Evolutionary conservation across 1,284 basidiomycete genomes (phyloP).

Genomic region (Melampsora occidentalis): DNA sequence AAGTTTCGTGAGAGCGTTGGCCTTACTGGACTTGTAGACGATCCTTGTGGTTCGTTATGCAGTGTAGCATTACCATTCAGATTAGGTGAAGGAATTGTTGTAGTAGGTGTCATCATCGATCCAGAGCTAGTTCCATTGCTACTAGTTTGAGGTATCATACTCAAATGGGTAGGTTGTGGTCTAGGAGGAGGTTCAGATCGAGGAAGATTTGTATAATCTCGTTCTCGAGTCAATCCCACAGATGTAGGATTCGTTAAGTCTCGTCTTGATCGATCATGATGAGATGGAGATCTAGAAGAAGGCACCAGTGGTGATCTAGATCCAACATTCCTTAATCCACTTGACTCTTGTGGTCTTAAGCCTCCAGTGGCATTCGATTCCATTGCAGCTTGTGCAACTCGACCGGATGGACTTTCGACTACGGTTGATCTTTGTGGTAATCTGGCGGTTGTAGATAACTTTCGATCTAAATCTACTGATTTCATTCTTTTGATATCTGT

Average conservation of each 20-base stretch:
- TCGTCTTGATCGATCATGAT: constrained; percentile 39
- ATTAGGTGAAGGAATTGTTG: constrained; percentile 14
- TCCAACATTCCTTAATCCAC: constrained; percentile 45
- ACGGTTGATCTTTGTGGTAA: constrained; percentile 91
- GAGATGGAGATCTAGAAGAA: constrained; percentile 54
- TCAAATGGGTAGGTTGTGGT: constrained; percentile 37
- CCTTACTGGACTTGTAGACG: constrained; percentile 23
- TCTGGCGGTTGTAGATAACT: constrained; percentile 85
- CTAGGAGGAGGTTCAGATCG: constrained; percentile 37
- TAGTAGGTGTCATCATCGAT: constrained; percentile 12
- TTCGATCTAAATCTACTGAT: constrained; percentile 84
- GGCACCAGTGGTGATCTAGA: constrained; percentile 54
- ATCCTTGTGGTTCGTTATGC: not conserved
- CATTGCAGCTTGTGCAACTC: constrained; percentile 69
- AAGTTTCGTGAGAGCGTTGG: constrained; percentile 47
- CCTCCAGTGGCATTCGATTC: constrained; percentile 53
- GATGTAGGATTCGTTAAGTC: not conserved
- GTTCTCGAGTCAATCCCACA: constrained; percentile 10
- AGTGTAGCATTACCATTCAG: constrained; percentile 13
- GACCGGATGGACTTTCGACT: constrained; percentile 89
- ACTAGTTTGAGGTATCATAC: constrained; percentile 30
- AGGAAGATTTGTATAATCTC: constrained; percentile 16
- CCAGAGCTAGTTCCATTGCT: constrained; percentile 15
- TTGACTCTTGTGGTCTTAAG: constrained; percentile 47
- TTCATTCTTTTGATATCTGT: constrained; percentile 92